Conservation (phyloP, 108 stramenopile genomes). For the Stephanodiscus triporus region DNA sequence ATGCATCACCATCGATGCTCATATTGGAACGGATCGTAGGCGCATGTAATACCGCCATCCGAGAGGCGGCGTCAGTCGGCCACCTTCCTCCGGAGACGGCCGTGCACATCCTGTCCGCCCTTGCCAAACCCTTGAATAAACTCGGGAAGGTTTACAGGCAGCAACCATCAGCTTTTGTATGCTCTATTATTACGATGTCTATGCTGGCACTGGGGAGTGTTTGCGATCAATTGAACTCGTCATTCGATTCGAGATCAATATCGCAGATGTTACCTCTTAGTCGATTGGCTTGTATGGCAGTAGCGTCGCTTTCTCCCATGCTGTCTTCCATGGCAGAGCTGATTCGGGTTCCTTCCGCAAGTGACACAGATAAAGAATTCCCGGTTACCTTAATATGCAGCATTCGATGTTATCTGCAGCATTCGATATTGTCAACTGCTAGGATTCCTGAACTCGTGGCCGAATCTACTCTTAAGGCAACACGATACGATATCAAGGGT, state of each 20-base stretch:
- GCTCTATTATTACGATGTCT: constrained; percentile 13
- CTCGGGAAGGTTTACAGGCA: constrained; percentile 31
- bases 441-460: constrained; percentile 74
- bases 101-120: constrained; percentile 74
- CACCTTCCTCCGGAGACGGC: constrained; percentile 61
- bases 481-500: constrained; percentile 80
- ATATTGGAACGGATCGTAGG: constrained; percentile 38
- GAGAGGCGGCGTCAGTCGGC: constrained; percentile 13
- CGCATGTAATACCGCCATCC: constrained; percentile 35
- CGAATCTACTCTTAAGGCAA: constrained; percentile 58
- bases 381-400: constrained; percentile 18
- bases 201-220: constrained; percentile 23
- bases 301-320: constrained; percentile 69
- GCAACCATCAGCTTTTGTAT: constrained; percentile 15
- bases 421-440: constrained; percentile 52
- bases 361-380: constrained; percentile 30
- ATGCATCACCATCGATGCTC: constrained; percentile 36
- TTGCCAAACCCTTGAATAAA: constrained; percentile 71
- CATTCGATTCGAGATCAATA: constrained; percentile 16
- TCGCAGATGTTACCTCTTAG: constrained; percentile 55
- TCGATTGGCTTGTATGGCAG: constrained; percentile 64
- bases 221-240: constrained; percentile 33
- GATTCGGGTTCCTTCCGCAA: constrained; percentile 2
- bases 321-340: constrained; percentile 33
- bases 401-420: constrained; percentile 34